Evolutionary conservation across 805 yeast species (phyloP), one percentile per base, ranked within the genome.

Genomic region (Wickerhamiella sorbophila): DNA sequence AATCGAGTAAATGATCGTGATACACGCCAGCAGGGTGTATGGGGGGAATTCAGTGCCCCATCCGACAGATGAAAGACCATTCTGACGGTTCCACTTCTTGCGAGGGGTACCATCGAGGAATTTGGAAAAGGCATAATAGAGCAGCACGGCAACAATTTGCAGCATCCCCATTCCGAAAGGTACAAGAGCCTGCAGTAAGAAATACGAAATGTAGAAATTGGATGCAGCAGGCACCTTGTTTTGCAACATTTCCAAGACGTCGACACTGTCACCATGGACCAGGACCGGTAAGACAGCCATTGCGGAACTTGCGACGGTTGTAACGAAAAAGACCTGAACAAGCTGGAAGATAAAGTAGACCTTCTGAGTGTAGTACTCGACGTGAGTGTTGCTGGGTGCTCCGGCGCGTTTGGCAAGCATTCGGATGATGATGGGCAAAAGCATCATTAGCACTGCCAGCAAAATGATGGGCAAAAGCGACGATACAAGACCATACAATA

Each of bases 261-360:
- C 53, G 1, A 65, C 44, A 19, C 96, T 95, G 36, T 79, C 63
- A 3, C 66, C 50, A 18, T 81, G 69, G 52, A 87, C 77, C 16
- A 74, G 66, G n/a, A 79, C 67, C 6, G 81, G 82, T 3, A 85
- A 73, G 5, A 93, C 76, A 3, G 81, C 61, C 14, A 95, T 75
- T 22, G 82, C 82, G 38, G 95, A 74, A 15, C 96, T 85, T 8
- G 95, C 70, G 42, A 81, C 57, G 3, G 97, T 85, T 33, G 80
- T 70, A 39, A 87, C 93, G 44, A 91, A 60, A 62, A 88, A 91
- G 10, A 81, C 87, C 61, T 88, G 86, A 45, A 88, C 75, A 38
- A 86, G 88, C 65, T 83, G 86, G 73, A 88, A 88, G 1, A 82
- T 95, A 63, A 71, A 88, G 62, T 65, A 91, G 77, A 94, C 86